Base-by-base conservation (phyloP, 2,329 filamentous ascomycete species). In the Laburnicola sp. region DNA sequence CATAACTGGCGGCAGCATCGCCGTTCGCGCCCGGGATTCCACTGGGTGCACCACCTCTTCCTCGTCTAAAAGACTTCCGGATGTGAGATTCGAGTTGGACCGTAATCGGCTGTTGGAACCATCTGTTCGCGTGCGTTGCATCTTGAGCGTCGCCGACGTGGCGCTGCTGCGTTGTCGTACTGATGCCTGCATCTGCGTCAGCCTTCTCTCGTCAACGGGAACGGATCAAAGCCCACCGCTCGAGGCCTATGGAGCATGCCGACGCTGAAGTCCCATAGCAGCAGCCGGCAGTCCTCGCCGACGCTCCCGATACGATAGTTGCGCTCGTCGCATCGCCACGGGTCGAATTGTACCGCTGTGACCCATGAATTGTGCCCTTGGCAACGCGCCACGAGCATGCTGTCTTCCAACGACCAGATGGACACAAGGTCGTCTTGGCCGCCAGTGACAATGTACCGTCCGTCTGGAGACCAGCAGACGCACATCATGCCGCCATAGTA, bases 311-410 rank as follows among this genome's bases (percentile, higher is more conserved):
- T 96, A 1, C 94, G 85, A 74, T 99, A 99, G 64, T 91, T 97
- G 62, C 88, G 85, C 69, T 96, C 91, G 67, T 99, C 94, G 67
- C 94, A 99, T 57, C 92, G 84, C 94, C 94, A 99, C 0, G 91
- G 91, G 70, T 99, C 94, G 70, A 97, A 99, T 3, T 91, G 90
- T 34, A 99, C 90, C 11, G 87, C 86, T 3, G 91, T 91, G 0
- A 99, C 92, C 91, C 91, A 99, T 3, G 91, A 96, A 58, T 95
- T 88, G 74, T 99, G 94, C 2, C 94, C 94, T 66, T 95, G 91
- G 70, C 94, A 97, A 56, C 94, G 85, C 16, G 93, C 94, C 43
- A 99, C 87, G 43, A 99, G 85, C 46, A 86, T 84, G 39, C 85
- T 86, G 65, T 97, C 94, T 35, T 86, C 82, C 32, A 96, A 80